These are phyloP conservation scores for Purpureocillium lavendulum DNA, from an alignment of 2,329 filamentous ascomycete species.

Conservation along the genomic window DNA sequence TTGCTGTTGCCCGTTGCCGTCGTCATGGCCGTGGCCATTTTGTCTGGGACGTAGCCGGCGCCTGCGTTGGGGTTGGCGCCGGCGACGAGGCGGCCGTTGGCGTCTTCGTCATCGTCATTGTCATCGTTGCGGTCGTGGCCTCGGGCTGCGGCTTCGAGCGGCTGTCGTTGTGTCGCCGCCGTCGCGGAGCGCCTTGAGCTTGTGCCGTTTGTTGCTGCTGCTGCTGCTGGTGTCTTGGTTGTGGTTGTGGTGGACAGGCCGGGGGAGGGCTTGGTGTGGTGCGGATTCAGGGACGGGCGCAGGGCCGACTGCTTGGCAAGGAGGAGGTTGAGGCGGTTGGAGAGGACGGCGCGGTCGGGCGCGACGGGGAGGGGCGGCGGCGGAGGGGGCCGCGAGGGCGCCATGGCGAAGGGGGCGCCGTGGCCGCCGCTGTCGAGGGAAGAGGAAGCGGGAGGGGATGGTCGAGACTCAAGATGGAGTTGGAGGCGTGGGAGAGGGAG, in stretches of 20 bases:
- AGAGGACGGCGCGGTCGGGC: conserved; percentile 26
- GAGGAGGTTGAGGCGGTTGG: conserved; percentile 34
- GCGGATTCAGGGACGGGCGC: conserved; percentile 20
- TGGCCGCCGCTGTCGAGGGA: too few species aligned
- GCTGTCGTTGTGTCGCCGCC: too few species aligned
- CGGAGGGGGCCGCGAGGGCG: background rate
- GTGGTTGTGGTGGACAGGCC: too few species aligned
- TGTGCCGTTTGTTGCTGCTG: too few species aligned
- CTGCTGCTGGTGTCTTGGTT: too few species aligned
- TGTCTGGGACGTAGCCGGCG: conserved; percentile 27
- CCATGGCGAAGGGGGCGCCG: background rate
- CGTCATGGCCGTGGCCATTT: conserved; percentile 9
- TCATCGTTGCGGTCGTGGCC: conserved; percentile 1
- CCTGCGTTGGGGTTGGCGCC: conserved; percentile 26
- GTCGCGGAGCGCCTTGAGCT: too few species aligned
- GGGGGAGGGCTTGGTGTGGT: conserved; percentile 7
- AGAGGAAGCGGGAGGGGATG: too few species aligned
- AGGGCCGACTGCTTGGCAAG: conserved; percentile 24
- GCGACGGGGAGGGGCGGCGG: conserved; percentile 22
- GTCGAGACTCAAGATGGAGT: too few species aligned
- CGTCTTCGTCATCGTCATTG: conserved; percentile 8
- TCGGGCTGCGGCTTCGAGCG: conserved; percentile 3
- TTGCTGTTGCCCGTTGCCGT: background rate
- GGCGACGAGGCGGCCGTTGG: conserved; percentile 17
- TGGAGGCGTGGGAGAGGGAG: too few species aligned